These are phyloP conservation scores for Colletotrichum sublineola DNA, from an alignment of 2,329 filamentous ascomycete genomes.

Conservation along the genomic window DNA sequence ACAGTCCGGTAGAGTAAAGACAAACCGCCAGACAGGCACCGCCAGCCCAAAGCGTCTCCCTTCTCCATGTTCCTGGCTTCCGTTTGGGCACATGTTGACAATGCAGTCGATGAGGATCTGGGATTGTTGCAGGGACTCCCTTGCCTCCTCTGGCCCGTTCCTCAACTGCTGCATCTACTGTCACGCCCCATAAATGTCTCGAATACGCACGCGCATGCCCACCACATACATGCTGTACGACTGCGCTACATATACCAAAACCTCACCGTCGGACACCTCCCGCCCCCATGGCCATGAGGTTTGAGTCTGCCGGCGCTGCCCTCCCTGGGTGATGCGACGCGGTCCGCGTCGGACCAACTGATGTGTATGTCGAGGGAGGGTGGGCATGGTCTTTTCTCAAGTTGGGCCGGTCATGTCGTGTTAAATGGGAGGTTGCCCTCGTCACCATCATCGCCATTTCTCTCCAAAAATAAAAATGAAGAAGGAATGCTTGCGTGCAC, in stretches of 20 bases:
- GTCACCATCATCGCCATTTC: background rate
- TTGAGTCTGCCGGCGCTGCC: background rate
- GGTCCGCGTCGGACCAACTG: background rate
- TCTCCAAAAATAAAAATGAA: background rate
- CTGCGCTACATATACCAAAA: background rate
- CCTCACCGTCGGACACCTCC: background rate
- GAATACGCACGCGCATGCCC: background rate
- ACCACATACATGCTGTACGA: background rate
- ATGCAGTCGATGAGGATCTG: constrained; percentile 20
- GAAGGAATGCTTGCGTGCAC: background rate
- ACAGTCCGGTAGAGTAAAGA: background rate
- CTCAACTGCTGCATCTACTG: background rate
- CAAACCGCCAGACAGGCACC: background rate
- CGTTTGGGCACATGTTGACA: constrained; percentile 1
- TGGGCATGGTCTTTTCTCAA: background rate
- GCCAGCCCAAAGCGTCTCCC: constrained; percentile 6
- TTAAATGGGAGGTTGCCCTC: constrained; percentile 16
- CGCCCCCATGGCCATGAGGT: background rate
- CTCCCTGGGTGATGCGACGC: background rate
- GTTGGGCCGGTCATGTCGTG: background rate
- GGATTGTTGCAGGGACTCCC: constrained; percentile 3
- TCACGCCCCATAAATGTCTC: background rate
- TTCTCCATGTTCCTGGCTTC: constrained; percentile 14
- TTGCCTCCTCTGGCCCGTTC: background rate
- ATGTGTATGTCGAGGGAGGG: background rate